Evolutionary conservation across 768 basidiomycete species (phyloP).

Genomic region (Boletus pseudo-olivaceus): DNA sequence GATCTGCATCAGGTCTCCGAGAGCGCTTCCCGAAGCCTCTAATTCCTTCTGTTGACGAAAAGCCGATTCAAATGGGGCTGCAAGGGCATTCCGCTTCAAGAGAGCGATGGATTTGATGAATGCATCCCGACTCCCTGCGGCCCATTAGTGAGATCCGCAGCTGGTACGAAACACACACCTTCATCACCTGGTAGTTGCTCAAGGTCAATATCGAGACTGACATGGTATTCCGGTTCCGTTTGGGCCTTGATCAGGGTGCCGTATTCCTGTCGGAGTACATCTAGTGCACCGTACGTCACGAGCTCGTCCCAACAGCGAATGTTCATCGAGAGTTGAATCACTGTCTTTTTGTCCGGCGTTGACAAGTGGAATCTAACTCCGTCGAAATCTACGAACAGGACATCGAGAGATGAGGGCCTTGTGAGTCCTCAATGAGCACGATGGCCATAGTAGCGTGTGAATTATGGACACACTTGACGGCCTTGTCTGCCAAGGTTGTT

Average conservation of each 20-base stretch:
- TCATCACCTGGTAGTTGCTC: constrained; percentile 78
- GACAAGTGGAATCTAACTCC: constrained; percentile 93
- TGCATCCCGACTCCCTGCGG: constrained; percentile 69
- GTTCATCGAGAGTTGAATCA: constrained; percentile 88
- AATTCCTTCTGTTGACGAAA: constrained; percentile 81
- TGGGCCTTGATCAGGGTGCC: constrained; percentile 62
- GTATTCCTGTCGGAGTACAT: constrained; percentile 80
- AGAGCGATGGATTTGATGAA: constrained; percentile 80
- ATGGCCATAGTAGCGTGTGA: constrained; percentile 1
- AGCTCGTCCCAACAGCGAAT: constrained; percentile 98
- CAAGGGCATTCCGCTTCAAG: constrained; percentile 89
- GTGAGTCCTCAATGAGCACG: constrained; percentile 15
- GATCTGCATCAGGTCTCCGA: constrained; percentile 86
- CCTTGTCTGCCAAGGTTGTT: constrained; percentile 82
- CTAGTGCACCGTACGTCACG: constrained; percentile 77
- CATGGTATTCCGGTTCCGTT: constrained; percentile 85
- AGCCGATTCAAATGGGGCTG: constrained; percentile 89
- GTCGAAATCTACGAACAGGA: constrained; percentile 97
- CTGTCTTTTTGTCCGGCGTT: constrained; percentile 80
- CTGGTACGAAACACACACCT: constrained; percentile 48
- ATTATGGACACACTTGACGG: constrained; percentile 60
- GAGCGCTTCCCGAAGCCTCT: constrained; percentile 63
- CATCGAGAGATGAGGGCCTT: constrained; percentile 89
- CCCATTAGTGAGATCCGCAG: constrained; percentile 5
- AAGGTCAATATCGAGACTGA: constrained; percentile 83